Percentiles rank a stretch among this genome's conserved stretches.
These are phyloP conservation scores for Tolypocladium cylindrosporum DNA, from an alignment of 2,329 filamentous ascomycete species.

Conservation along the genomic window DNA sequence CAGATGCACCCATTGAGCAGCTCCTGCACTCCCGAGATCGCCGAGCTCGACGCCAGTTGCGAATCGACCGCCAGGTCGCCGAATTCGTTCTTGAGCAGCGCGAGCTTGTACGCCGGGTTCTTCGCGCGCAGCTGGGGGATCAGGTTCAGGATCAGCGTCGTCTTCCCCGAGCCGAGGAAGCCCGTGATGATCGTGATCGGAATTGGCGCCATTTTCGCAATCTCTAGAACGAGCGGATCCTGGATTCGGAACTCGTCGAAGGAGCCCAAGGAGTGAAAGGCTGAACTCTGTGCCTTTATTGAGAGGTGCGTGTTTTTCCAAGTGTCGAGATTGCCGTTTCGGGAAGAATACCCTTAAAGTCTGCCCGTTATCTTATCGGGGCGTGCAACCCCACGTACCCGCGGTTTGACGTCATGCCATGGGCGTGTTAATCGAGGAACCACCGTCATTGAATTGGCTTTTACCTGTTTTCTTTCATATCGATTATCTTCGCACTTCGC, in stretches of 20 bases:
- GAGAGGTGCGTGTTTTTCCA: not conserved
- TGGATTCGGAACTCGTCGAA: not conserved
- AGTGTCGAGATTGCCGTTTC: not conserved
- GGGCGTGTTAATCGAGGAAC: not conserved
- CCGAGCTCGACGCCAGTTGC: slow-evolving; percentile 71
- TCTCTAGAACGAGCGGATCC: not conserved
- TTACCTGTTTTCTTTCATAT: not conserved
- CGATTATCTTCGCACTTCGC: not conserved
- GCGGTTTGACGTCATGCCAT: slow-evolving; percentile 1
- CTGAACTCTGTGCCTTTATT: not conserved
- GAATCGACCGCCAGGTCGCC: slow-evolving; percentile 91
- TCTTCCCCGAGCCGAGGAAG: slow-evolving; percentile 94
- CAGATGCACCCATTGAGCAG: slow-evolving; percentile 96
- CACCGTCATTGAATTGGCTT: not conserved
- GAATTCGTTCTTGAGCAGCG: slow-evolving; percentile 96
- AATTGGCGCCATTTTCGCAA: slow-evolving; percentile 51
- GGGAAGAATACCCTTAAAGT: not conserved
- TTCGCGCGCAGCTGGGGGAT: slow-evolving; percentile 76
- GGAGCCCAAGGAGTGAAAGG: not conserved
- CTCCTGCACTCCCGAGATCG: slow-evolving; percentile 84
- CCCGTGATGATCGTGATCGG: slow-evolving; percentile 93
- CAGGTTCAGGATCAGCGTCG: slow-evolving; percentile 88
- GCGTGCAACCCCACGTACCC: not conserved
- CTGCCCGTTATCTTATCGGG: slow-evolving; percentile 1
- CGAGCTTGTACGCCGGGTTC: slow-evolving; percentile 70